A percentile compares a stretch with the other conserved stretches of the same genome.
These are phyloP conservation scores for Fonsecaea multimorphosa DNA, from an alignment of 2,329 filamentous ascomycete species.

Conservation along the genomic window DNA sequence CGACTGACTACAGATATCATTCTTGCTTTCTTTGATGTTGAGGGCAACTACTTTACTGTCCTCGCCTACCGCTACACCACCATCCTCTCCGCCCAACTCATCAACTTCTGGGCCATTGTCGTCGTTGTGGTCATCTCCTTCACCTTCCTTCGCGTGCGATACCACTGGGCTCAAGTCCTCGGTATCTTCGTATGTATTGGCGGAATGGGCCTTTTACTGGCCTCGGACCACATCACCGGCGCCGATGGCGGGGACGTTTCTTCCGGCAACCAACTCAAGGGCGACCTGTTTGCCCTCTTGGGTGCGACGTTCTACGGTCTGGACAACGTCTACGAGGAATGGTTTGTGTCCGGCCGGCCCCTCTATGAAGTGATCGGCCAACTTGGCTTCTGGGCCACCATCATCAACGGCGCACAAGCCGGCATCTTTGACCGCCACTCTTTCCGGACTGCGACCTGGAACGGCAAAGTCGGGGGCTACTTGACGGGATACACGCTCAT, in stretches of 20 bases:
- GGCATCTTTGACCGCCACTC: conserved; percentile 85
- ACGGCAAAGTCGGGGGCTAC: conserved; percentile 75
- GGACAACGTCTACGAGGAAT: conserved; percentile 91
- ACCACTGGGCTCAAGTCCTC: conserved; percentile 81
- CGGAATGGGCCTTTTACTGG: conserved; percentile 86
- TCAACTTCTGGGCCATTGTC: conserved; percentile 99
- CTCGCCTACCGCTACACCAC: conserved; percentile 92
- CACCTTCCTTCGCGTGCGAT: conserved; percentile 81
- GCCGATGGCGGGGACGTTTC: conserved; percentile 66
- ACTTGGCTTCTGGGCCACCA: conserved; percentile 82
- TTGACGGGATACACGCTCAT: conserved; percentile 87
- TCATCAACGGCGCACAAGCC: conserved; percentile 90
- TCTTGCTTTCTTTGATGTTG: conserved; percentile 88
- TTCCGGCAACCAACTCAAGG: conserved; percentile 76
- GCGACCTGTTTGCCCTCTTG: conserved; percentile 87
- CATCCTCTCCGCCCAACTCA: conserved; percentile 87
- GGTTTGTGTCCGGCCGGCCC: conserved; percentile 83
- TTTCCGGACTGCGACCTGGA: conserved; percentile 71
- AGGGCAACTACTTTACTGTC: conserved; percentile 98
- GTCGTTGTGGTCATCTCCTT: conserved; percentile 88
- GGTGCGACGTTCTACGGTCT: conserved; percentile 91
- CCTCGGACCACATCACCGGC: conserved; percentile 81
- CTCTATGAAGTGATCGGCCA: conserved; percentile 94
- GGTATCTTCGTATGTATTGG: conserved; percentile 92
- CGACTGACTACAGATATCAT: conserved; percentile 66